phyloP scores from a whole-genome alignment of 805 yeast species.

The Starmerella apis region DNA sequence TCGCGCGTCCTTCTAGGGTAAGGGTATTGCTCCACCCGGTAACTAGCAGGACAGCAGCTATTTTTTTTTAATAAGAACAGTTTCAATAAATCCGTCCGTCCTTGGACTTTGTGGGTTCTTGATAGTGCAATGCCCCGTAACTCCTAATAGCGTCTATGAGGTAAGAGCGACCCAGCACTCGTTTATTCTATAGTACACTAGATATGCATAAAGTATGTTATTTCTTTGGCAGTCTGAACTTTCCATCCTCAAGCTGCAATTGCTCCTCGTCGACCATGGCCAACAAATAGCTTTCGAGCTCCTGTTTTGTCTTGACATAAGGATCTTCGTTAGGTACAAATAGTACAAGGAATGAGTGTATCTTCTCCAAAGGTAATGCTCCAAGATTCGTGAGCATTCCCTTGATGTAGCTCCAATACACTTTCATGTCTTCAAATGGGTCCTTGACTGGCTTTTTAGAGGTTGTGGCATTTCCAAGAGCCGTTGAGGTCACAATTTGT shows the following conservation, averaged over 20 bases:
- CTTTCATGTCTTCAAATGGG: constrained; percentile 30
- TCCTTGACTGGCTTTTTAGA: constrained; percentile 4
- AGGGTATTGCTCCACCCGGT: neutral
- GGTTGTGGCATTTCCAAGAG: constrained; percentile 9
- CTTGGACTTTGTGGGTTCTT: too few relatives aligned
- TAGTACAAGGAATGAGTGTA: constrained; percentile 45
- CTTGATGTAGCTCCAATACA: constrained; percentile 41
- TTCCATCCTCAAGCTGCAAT: constrained; percentile 32
- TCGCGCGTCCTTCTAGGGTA: neutral
- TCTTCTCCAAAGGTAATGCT: constrained; percentile 38
- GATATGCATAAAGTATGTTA: neutral
- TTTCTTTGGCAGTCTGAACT: constrained; percentile 29
- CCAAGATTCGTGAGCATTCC: constrained; percentile 53
- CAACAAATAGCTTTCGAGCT: constrained; percentile 37
- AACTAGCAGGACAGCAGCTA: too few relatives aligned
- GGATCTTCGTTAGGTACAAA: constrained; percentile 46
- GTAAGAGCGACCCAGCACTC: constrained; percentile 1
- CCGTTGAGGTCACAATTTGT: constrained; percentile 26
- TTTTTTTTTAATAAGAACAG: too few relatives aligned
- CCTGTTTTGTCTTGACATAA: constrained; percentile 34
- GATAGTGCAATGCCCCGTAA: too few relatives aligned
- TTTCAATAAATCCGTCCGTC: too few relatives aligned
- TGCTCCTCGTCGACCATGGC: constrained; percentile 39
- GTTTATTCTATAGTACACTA: neutral
- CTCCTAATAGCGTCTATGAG: too few relatives aligned